Base-by-base conservation (phyloP, 768 basidiomycete species). In the Pleurotus giganteus region DNA sequence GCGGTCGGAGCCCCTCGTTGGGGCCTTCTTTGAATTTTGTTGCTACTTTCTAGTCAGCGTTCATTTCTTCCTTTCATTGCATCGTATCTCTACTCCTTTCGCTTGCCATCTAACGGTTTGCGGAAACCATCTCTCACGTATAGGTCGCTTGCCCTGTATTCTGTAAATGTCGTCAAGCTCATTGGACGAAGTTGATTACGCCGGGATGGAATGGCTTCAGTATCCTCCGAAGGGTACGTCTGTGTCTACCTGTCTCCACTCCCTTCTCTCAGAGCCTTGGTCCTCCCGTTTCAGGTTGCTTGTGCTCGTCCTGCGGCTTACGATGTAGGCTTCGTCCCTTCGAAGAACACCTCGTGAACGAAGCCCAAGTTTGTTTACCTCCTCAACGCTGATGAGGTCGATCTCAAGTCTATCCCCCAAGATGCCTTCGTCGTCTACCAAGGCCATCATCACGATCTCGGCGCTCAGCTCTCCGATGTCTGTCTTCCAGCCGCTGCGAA, bases 401-500 rank as follows among this genome's bases (percentile, higher is more conserved):
- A 94, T 67, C 89, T 93, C 36, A 81, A 84, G 47, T 83, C 88
- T 2, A 95, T 99, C 56, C 95, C 97, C 26, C 75, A 82, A 54
- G 83, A 93, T 62, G 94, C 96, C 2, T 98, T 98, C 64, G 95
- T 98, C 43, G 96, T 99, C 12, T 99, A 99, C 70, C 97, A 98
- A 65, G 97, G 97, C 31, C 95, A 98, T 69, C 97, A 99, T 66
- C 97, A 97, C 63, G 97, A 99, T 69, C 77, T 92, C 52, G 96
- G 97, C 31, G 97, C 97, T 2, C 91, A 94, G 63, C 85, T 94
- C 21, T 97, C 97, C n/a, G 97, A 99, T 66, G 94, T 98, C 56
- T 92, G 91, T 68, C 75, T 98, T 13, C 97, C 97, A 13, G 92
- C 81, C 5, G 82, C 88, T 13, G 97, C 97, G 2, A 98, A 97